Evolutionary conservation across 23 red algal species (phyloP), one percentile per base, ranked within the genome.

Genomic region (Chondrus crispus): DNA sequence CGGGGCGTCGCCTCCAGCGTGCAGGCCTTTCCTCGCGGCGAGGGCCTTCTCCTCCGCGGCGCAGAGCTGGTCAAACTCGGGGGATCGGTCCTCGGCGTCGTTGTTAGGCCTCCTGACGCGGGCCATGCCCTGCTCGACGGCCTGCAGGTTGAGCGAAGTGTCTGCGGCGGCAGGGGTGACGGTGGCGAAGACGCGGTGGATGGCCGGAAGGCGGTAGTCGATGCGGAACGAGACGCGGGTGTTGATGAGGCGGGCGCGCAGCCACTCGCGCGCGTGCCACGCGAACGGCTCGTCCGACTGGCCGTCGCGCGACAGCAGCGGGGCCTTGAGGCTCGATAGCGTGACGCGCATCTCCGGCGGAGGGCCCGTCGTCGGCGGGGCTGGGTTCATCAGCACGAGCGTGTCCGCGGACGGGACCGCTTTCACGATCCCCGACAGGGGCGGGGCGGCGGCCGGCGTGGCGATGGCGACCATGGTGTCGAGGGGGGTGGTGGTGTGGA

Each of bases 271-370:
- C 40, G 66, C 62, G 46, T 52, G 74, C 81, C 82, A 97, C 36
- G 95, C 95, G 83, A 68, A 78, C 18, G 95, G 80, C 47, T 97
- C 90, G 79, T 97, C 95, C 2, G 68, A 88, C 57, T 85, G 41
- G 46, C 44, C 81, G 53, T 94, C 83, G 36, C 81, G 68, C 51
- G 87, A 80, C 39, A 96, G 83, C 43, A 74, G 64, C 2, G 95
- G 95, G 9, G 89, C 95, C 39, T 76, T 62, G 22, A 97, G 41
- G 42, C 89, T 93, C 11, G 89, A 74, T 11, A 97, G 89, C 45
- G 89, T 72, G 50, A 97, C 58, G 43, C 95, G 85, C 45, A 97
- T 63, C 91, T 97, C 89, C 5, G 95, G 95, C 79, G 95, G 95
- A 19, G 95, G 95, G 30, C 89, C 95, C 51, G 80, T 55, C 32